Conservation (phyloP, 345 rosid genomes). For the Arabidopsis suecica region DNA sequence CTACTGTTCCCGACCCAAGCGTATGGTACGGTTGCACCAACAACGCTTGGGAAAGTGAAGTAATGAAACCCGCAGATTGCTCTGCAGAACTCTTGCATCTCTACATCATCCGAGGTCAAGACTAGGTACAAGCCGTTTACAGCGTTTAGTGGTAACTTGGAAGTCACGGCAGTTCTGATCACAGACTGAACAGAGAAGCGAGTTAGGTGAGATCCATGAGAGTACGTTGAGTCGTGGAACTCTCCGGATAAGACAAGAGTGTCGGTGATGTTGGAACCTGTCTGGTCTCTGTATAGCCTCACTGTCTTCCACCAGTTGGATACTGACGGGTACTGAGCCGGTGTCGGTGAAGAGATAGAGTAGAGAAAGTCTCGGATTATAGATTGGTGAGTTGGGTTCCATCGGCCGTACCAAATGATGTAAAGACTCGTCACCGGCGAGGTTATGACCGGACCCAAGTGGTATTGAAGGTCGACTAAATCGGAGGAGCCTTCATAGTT, state of each 20-base stretch:
- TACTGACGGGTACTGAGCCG: conserved; percentile 66
- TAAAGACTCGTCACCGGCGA: conserved; percentile 69
- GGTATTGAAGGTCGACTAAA: conserved; percentile 77
- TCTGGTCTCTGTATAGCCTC: conserved; percentile 81
- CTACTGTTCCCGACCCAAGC: conserved; percentile 93
- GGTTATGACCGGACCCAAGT: conserved; percentile 92
- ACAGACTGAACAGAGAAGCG: conserved; percentile 83
- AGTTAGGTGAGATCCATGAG: conserved; percentile 86
- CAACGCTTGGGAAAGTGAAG: conserved; percentile 90
- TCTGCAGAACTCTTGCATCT: conserved; percentile 93
- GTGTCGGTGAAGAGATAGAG: conserved; percentile 65
- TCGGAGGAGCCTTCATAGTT: conserved; percentile 97
- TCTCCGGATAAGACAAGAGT: conserved; percentile 66
- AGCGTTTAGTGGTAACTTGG: conserved; percentile 66
- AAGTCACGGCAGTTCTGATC: conserved; percentile 73
- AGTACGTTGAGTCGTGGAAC: conserved; percentile 87
- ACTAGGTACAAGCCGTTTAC: conserved; percentile 76
- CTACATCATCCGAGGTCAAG: conserved; percentile 80
- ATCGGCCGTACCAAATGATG: conserved; percentile 90
- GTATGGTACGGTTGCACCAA: conserved; percentile 90
- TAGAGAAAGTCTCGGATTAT: conserved; percentile 81
- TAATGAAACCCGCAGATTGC: conserved; percentile 96
- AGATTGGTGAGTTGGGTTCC: conserved; percentile 73
- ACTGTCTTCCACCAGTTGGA: conserved; percentile 95
- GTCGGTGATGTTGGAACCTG: conserved; percentile 65